Conservation (phyloP, 805 yeast genomes). For the Candida saitoana region DNA sequence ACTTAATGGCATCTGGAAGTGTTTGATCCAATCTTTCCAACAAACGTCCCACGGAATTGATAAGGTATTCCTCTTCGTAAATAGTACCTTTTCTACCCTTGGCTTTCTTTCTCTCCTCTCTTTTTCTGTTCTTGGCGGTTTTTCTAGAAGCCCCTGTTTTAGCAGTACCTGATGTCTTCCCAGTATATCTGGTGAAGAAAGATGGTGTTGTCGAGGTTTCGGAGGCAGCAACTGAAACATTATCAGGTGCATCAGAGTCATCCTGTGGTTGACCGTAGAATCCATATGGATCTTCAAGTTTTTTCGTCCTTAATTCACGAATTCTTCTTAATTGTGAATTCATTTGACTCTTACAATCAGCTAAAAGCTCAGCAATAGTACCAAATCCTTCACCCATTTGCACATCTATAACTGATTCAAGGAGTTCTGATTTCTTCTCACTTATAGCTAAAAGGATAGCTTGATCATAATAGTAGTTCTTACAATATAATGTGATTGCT, state of each 20-base stretch:
- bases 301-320: conserved; percentile 80
- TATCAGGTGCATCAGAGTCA: conserved; percentile 75
- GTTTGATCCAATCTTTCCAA: conserved; percentile 76
- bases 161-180: conserved; percentile 93
- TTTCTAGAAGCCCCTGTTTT: conserved; percentile 92
- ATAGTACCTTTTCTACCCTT: conserved; percentile 97
- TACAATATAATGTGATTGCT: conserved; percentile 67
- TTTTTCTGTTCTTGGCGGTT: conserved; percentile 85
- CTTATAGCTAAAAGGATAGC: conserved; percentile 65
- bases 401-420: conserved; percentile 62
- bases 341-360: conserved; percentile 89
- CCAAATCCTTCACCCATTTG: conserved; percentile 87
- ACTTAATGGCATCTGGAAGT: conserved; percentile 63
- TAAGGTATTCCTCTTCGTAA: conserved; percentile 93
- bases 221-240: conserved; percentile 90
- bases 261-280: conserved; percentile 65
- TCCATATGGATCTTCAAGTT: conserved; percentile 77
- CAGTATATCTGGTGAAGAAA: conserved; percentile 92
- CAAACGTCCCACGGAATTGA: conserved; percentile 82
- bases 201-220: conserved; percentile 92
- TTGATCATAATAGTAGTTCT: conserved; percentile 66
- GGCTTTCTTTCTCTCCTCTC: conserved; percentile 94
- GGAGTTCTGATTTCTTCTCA: conserved; percentile 40
- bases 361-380: conserved; percentile 75
- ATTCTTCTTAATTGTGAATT: conserved; percentile 78